These are phyloP conservation scores for Beverwykella pulmonaria DNA, from an alignment of 495 filamentous ascomycete species.

Conservation along the genomic window DNA sequence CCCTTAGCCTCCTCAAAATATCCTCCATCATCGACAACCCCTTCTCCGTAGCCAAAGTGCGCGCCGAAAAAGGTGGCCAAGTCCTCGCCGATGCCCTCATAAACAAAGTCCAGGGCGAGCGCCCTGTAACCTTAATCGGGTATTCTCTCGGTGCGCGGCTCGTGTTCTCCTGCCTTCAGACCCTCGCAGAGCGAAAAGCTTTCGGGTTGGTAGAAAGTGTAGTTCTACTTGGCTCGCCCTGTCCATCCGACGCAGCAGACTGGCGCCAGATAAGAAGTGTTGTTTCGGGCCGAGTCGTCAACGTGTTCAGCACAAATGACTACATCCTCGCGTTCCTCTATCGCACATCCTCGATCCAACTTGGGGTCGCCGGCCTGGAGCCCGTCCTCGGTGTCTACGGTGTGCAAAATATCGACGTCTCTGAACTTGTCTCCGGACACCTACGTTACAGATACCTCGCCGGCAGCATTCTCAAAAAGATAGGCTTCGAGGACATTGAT, in stretches of 20 bases:
- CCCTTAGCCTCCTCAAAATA: conserved; percentile 74
- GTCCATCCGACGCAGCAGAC: conserved; percentile 64
- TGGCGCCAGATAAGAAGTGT: conserved; percentile 73
- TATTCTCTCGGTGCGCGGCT: conserved; percentile 90
- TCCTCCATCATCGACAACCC: conserved; percentile 85
- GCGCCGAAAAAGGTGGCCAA: conserved; percentile 83
- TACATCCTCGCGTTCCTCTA: conserved; percentile 78
- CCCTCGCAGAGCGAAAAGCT: conserved; percentile 71
- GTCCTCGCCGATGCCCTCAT: conserved; percentile 87
- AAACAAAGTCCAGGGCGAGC: conserved; percentile 84
- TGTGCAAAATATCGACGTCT: conserved; percentile 77
- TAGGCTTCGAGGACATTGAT: conserved; percentile 69
- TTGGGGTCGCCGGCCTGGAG: conserved; percentile 76
- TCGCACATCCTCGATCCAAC: conserved; percentile 72
- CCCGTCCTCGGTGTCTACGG: conserved; percentile 64
- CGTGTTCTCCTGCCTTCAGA: conserved; percentile 80
- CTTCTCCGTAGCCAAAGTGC: conserved; percentile 78
- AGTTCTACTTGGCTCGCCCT: conserved; percentile 80
- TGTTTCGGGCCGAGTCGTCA: conserved; percentile 72
- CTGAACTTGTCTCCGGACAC: conserved; percentile 71
- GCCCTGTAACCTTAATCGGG: conserved; percentile 83
- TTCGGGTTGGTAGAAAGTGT: conserved; percentile 88
- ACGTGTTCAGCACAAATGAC: conserved; percentile 78
- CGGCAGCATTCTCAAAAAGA: conserved; percentile 65
- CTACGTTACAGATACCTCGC: conserved; percentile 70